A percentile compares a stretch with the other conserved stretches of the same genome.
Conservation (phyloP, 305 asterid genomes). For the Solanum hybrid region DNA sequence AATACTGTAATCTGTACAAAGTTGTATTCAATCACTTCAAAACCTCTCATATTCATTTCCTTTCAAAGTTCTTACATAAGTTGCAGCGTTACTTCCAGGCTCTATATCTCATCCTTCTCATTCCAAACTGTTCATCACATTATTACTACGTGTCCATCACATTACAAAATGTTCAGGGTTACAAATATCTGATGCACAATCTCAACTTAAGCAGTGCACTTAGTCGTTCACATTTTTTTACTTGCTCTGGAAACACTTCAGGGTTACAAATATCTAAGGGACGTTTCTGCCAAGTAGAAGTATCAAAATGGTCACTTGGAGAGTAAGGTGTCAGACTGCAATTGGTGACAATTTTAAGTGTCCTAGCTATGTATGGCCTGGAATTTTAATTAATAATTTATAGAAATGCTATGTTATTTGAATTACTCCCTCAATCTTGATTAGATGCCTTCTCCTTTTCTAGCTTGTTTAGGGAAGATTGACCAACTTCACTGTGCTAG, state of each 20-base stretch:
- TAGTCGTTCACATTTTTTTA: not conserved
- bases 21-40: not conserved
- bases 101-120: not conserved
- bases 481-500: not conserved
- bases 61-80: not conserved
- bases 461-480: not conserved
- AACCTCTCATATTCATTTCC: not conserved
- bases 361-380: not conserved
- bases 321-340: not conserved
- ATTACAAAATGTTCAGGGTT: not conserved
- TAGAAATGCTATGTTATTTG: not conserved
- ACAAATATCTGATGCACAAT: not conserved
- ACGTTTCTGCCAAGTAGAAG: not conserved
- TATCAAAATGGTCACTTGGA: not conserved
- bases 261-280: not conserved
- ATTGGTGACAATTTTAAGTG: not conserved
- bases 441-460: not conserved
- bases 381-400: not conserved
- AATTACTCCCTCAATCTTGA: not conserved
- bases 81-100: not conserved
- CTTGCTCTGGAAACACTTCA: not conserved
- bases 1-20: not conserved
- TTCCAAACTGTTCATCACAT: not conserved
- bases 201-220: not conserved
- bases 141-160: not conserved